Evolutionary conservation across 2,329 filamentous ascomycete species (phyloP), one percentile per base, ranked within the genome.

Genomic region (Lasiodiplodia gonubiensis): DNA sequence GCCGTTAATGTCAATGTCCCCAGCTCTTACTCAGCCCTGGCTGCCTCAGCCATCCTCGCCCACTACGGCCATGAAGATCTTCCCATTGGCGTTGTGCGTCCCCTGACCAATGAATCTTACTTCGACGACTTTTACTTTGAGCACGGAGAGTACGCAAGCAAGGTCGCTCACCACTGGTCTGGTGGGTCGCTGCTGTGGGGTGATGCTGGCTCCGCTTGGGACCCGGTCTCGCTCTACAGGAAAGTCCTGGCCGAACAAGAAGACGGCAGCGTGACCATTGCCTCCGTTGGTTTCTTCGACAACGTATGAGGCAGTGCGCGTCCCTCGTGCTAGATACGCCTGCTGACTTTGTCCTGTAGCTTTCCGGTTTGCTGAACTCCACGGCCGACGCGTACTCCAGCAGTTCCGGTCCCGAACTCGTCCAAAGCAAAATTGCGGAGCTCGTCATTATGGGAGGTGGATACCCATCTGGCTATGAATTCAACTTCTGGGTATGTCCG

Each of bases 371-470:
- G 4, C 74, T 86, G 16, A 79, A 82, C 69, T 84, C 83, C 16
- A 76, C 77, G 0, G 72, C 78, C 0, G 84, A 86, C 69, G 46
- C 51, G 0, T 72, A 78, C 67, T 82, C 81, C 0, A 52, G 72
- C 10, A 76, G 84, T 12, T 68, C 72, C 10, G 84, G 84, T 0
- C 73, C 71, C 1, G 77, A 77, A 10, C 79, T 86, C 2, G 69
- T 86, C 25, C 69, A 74, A 1, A 65, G 69, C 11, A 86, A 86
- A 70, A 83, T 86, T 2, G 71, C 73, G 1, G 80, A 86, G 71
- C 76, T 86, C 1, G 81, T 86, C 2, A 71, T 86, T 6, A 86
- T 86, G 84, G 85, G 85, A 27, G 85, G 85, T 14, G 73, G 67
- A 7, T 86, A 85, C 66, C 83, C 84, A 0, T 78, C 77, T 0